These are phyloP conservation scores for Fomitopsis schrenkii DNA, from an alignment of 1,284 basidiomycete species.

Conservation along the genomic window DNA sequence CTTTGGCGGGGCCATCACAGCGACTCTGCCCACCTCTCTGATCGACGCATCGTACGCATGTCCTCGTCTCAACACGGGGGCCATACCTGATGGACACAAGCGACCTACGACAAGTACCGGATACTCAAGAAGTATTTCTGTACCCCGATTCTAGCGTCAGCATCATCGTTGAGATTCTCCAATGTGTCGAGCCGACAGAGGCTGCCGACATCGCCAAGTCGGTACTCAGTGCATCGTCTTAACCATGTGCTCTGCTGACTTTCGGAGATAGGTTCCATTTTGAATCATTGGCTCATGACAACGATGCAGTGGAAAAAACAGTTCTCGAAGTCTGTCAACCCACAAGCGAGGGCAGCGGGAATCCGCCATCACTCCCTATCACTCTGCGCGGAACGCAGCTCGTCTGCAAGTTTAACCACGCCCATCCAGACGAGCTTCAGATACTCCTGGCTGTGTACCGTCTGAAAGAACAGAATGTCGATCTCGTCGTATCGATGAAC, in stretches of 20 bases:
- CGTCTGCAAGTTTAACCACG: constrained; percentile 75
- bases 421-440: constrained; percentile 59
- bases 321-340: constrained; percentile 40
- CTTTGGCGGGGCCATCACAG: constrained; percentile 82
- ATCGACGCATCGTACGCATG: constrained; percentile 83
- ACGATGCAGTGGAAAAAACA: constrained; percentile 60
- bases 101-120: constrained; percentile 89
- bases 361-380: constrained; percentile 50
- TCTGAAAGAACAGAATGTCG: constrained; percentile 62
- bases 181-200: constrained; percentile 62
- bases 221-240: constrained; percentile 13
- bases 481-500: constrained; percentile 82
- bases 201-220: constrained; percentile 68
- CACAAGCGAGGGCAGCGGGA: constrained; percentile 31
- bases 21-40: constrained; percentile 53
- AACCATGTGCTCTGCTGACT: not conserved
- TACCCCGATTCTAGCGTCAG: constrained; percentile 68
- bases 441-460: constrained; percentile 81
- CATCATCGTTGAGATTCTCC: constrained; percentile 84
- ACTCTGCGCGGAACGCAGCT: constrained; percentile 66
- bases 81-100: constrained; percentile 37
- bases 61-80: not conserved
- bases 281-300: constrained; percentile 89
- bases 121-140: constrained; percentile 94
- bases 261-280: constrained; percentile 77